Evolutionary conservation across 2,329 filamentous ascomycete genomes (phyloP).

Genomic region (Scleromitrula shiraiana): DNA sequence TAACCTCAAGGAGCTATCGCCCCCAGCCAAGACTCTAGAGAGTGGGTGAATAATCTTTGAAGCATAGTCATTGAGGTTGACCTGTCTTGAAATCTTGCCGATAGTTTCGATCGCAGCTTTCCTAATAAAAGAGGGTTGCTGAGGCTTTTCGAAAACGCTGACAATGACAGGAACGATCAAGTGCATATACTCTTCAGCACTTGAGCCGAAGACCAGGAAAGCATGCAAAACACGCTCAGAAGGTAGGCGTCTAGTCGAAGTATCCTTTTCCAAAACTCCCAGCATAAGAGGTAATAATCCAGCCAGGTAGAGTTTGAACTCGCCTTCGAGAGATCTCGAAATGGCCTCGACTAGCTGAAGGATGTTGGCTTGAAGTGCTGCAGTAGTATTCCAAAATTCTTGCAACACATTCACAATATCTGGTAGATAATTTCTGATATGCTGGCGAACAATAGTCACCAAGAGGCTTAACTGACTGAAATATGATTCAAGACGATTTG

Average conservation of each 20-base stretch:
- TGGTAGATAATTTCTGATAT: conserved; percentile 84
- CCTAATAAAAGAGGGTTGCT: conserved; percentile 69
- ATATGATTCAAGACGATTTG: conserved; percentile 80
- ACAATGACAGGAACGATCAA: conserved; percentile 95
- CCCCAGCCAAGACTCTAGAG: conserved; percentile 68
- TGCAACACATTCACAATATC: conserved; percentile 80
- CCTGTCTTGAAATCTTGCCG: conserved; percentile 86
- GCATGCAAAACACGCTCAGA: conserved; percentile 90
- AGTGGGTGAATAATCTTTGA: conserved; percentile 94
- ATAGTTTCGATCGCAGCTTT: conserved; percentile 92
- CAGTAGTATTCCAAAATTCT: conserved; percentile 80
- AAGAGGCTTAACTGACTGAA: conserved; percentile 94
- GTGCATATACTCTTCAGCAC: conserved; percentile 98
- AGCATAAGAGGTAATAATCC: conserved; percentile 88
- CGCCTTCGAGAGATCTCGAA: conserved; percentile 84
- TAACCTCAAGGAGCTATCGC: conserved; percentile 65
- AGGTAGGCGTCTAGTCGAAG: conserved; percentile 63
- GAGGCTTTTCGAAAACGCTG: conserved; percentile 82
- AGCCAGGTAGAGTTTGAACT: conserved; percentile 95
- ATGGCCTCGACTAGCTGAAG: conserved; percentile 89
- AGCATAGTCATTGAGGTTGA: conserved; percentile 95
- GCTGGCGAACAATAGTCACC: conserved; percentile 91
- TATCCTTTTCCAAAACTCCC: conserved; percentile 82
- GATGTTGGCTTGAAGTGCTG: conserved; percentile 82
- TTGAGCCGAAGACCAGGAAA: conserved; percentile 91